Evolutionary conservation across 2,329 filamentous ascomycete genomes (phyloP), one percentile per base, ranked within the genome.

Genomic region (Aureobasidium mangrovei): DNA sequence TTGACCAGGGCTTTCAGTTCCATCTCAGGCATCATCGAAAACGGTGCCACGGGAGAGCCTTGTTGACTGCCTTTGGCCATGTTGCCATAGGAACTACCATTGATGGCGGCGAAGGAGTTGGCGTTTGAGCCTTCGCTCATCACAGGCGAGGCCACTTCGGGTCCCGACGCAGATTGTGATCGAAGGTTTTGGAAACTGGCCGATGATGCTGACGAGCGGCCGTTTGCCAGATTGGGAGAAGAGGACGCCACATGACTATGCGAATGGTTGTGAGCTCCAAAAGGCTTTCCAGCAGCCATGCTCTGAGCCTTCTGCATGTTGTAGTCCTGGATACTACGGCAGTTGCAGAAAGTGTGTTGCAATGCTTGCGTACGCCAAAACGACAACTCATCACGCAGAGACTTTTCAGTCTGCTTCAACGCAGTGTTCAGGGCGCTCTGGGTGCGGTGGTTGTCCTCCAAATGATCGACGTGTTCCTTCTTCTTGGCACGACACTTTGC

Each of bases 401-500:
- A 58, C 44, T 66, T 61, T 38, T 61, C 64, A 46, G 67, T 63
- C 27, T 62, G 60, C 42, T 61, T 67, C 44, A 68, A 54, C 12
- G 56, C 56, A 24, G 56, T 64, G 59, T 69, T 69, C 40, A 60
- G 56, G 4, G 61, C 62, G 2, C 65, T 67, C 28, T 69, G 67
- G 7, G 70, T 67, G 39, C 72, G 66, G n/a, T 70, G 69, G 45
- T 68, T 69, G 32, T 67, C 67, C 59, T 81, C 78, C 10, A 81
- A 72, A 36, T 70, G 63, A 54, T 74, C 70, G 35, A 75, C 77
- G 61, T 78, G 78, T 57, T 78, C 76, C 66, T 82, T 82, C 67
- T 82, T 81, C 70, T 86, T 87, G 62, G 84, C 79, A 3, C 85
- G 79, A 63, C 85, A 89, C 64, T 88, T 88, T 65, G 82, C 85